Conservation (phyloP, 1,284 basidiomycete genomes). For the Rhizoctonia solani region DNA sequence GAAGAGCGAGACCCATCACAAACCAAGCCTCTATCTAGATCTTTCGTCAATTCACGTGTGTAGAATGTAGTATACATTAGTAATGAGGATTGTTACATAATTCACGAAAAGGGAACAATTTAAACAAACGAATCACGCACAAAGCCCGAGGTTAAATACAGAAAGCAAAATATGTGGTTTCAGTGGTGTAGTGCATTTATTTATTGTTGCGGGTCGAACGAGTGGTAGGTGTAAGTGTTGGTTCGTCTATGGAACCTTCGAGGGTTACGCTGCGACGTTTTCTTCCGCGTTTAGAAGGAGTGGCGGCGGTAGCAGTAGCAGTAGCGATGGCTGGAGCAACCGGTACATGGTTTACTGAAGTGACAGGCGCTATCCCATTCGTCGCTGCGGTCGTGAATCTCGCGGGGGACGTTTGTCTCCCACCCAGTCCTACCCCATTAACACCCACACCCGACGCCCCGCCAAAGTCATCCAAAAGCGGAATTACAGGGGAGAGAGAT, state of each 20-base stretch:
- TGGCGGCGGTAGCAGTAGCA: neutral
- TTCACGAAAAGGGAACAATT: neutral
- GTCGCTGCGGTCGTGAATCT: neutral
- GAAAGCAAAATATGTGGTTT: too few relatives aligned
- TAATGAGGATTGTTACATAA: conserved; percentile 13
- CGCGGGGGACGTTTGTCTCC: neutral
- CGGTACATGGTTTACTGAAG: too few relatives aligned
- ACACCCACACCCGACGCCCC: too few relatives aligned
- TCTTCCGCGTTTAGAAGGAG: conserved; percentile 4
- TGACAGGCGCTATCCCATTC: too few relatives aligned
- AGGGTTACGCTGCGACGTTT: conserved; percentile 18
- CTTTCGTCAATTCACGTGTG: conserved; percentile 19
- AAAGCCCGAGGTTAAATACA: neutral
- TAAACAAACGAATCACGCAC: neutral
- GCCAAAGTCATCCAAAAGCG: conserved; percentile 23
- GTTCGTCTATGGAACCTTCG: neutral
- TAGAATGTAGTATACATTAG: conserved; percentile 15
- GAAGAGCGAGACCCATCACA: too few relatives aligned
- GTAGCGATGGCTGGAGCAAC: too few relatives aligned
- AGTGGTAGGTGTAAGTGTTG: neutral
- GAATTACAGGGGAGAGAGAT: conserved; percentile 26
- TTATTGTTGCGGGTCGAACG: neutral
- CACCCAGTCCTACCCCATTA: neutral
- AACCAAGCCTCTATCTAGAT: neutral
- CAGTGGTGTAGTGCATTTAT: neutral